These are phyloP conservation scores for Blastobotrys peoriensis DNA, from an alignment of 805 yeast genomes.

Conservation along the genomic window DNA sequence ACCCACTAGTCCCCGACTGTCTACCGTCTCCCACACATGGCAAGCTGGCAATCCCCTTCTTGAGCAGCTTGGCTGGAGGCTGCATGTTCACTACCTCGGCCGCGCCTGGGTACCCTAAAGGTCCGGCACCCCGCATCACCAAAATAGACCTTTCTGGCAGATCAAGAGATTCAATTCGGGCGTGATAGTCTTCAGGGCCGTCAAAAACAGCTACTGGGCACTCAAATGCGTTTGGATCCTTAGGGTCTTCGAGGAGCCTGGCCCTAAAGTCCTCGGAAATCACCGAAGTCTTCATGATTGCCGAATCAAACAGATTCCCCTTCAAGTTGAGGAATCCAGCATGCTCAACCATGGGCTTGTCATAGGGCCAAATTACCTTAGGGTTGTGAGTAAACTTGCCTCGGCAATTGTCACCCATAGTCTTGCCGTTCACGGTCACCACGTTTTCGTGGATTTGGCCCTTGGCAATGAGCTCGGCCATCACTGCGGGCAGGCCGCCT, in stretches of 20 bases:
- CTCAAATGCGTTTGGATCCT: slow-evolving; percentile 25
- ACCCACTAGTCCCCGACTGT: slow-evolving; percentile 26
- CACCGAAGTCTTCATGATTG: slow-evolving; percentile 27
- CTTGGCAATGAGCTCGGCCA: slow-evolving; percentile 19
- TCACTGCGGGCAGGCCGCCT: slow-evolving; percentile 22
- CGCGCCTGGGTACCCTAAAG: slow-evolving; percentile 27
- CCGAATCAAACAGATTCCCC: slow-evolving; percentile 25
- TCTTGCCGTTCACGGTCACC: slow-evolving; percentile 19
- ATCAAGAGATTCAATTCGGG: slow-evolving; percentile 17
- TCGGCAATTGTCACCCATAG: slow-evolving; percentile 18
- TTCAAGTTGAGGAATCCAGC: slow-evolving; percentile 26
- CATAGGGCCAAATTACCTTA: slow-evolving; percentile 19
- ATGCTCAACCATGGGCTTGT: slow-evolving; percentile 17
- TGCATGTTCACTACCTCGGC: slow-evolving; percentile 28
- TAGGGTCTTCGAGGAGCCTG: slow-evolving; percentile 21
- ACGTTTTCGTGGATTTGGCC: slow-evolving; percentile 18
- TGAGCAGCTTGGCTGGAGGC: slow-evolving; percentile 21
- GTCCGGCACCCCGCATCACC: slow-evolving; percentile 26
- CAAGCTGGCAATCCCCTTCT: slow-evolving; percentile 17
- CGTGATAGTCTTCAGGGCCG: slow-evolving; percentile 26
- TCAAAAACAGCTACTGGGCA: slow-evolving; percentile 25
- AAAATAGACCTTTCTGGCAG: slow-evolving; percentile 19
- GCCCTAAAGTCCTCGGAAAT: slow-evolving; percentile 21
- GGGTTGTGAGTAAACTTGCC: slow-evolving; percentile 14
- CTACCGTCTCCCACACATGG: slow-evolving; percentile 28